phyloP scores from a whole-genome alignment of 495 filamentous ascomycete genomes.

The Chlorociboria aeruginascens region DNA sequence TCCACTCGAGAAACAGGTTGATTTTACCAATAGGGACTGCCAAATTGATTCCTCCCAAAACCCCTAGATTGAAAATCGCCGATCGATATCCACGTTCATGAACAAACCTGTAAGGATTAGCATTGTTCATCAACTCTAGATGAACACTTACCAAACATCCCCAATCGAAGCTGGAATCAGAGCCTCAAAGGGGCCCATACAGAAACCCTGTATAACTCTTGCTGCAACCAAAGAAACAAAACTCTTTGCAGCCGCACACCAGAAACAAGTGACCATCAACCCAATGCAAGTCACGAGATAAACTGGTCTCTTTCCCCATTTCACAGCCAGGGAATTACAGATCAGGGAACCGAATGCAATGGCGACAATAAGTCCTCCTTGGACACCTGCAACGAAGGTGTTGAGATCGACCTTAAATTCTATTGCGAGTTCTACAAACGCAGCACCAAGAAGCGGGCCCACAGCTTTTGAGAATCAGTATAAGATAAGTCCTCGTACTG shows the following conservation, averaged over 20 bases:
- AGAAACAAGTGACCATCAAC: conserved; percentile 8
- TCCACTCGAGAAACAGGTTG: neutral
- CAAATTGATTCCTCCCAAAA: conserved; percentile 28
- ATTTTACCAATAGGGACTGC: conserved; percentile 28
- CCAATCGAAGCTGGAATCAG: conserved; percentile 44
- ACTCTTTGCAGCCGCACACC: conserved; percentile 7
- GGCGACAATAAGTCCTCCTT: conserved; percentile 7
- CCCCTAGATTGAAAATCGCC: conserved; percentile 15
- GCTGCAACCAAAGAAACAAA: conserved; percentile 19
- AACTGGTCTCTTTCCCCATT: conserved; percentile 5
- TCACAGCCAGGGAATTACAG: conserved; percentile 8
- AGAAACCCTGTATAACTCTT: conserved; percentile 22
- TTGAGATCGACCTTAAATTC: conserved; percentile 7
- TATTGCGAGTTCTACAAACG: neutral
- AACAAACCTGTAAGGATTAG: conserved; percentile 7
- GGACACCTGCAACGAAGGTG: conserved; percentile 3
- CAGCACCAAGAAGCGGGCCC: too few relatives aligned
- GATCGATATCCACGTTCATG: conserved; percentile 21
- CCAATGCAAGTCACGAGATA: conserved; percentile 5
- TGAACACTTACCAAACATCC: conserved; percentile 26
- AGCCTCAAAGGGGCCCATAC: conserved; percentile 43
- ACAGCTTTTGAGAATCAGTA: too few relatives aligned
- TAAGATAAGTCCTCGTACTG: too few relatives aligned
- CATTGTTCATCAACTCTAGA: neutral
- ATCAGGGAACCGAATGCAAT: conserved; percentile 5